Conservation (phyloP, 1,139 yeast genomes). For the Magnusiomyces magnusii region DNA sequence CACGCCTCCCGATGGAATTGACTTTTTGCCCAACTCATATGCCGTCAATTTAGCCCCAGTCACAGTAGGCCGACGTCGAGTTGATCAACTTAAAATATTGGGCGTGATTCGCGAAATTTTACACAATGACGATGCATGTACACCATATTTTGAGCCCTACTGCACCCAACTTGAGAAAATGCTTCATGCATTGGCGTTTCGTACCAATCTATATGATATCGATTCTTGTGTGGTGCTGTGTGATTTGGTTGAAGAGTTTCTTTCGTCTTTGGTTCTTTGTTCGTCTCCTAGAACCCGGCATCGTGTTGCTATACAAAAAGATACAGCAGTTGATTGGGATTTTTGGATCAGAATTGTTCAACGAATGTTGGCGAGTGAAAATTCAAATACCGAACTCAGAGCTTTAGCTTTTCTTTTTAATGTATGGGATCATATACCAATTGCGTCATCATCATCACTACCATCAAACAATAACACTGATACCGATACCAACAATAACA, state of each 20-base stretch:
- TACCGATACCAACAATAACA: too few relatives aligned
- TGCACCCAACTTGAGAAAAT: slow-evolving; percentile 34
- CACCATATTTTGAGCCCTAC: slow-evolving; percentile 29
- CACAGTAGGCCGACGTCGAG: slow-evolving; percentile 23
- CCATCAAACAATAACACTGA: too few relatives aligned
- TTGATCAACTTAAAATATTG: slow-evolving; percentile 32
- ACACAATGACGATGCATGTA: slow-evolving; percentile 30
- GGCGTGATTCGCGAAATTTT: slow-evolving; percentile 33
- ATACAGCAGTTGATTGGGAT: slow-evolving; percentile 50
- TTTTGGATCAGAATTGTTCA: slow-evolving; percentile 64
- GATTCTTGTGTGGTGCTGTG: slow-evolving; percentile 44
- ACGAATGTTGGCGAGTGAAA: slow-evolving; percentile 55
- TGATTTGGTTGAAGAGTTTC: slow-evolving; percentile 39
- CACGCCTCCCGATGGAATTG: not conserved
- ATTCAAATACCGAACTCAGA: slow-evolving; percentile 54
- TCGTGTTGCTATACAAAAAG: slow-evolving; percentile 23
- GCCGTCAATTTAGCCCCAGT: slow-evolving; percentile 16
- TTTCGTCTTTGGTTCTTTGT: slow-evolving; percentile 27
- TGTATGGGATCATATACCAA: slow-evolving; percentile 67
- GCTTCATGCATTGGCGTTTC: slow-evolving; percentile 33
- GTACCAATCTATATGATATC: slow-evolving; percentile 34
- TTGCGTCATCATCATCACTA: slow-evolving; percentile 22
- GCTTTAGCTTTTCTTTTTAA: slow-evolving; percentile 62
- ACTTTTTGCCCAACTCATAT: slow-evolving; percentile 7
- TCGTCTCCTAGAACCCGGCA: slow-evolving; percentile 20